Base-by-base conservation (phyloP, 345 rosid genomes). In the Chamaenerion angustifolium region DNA sequence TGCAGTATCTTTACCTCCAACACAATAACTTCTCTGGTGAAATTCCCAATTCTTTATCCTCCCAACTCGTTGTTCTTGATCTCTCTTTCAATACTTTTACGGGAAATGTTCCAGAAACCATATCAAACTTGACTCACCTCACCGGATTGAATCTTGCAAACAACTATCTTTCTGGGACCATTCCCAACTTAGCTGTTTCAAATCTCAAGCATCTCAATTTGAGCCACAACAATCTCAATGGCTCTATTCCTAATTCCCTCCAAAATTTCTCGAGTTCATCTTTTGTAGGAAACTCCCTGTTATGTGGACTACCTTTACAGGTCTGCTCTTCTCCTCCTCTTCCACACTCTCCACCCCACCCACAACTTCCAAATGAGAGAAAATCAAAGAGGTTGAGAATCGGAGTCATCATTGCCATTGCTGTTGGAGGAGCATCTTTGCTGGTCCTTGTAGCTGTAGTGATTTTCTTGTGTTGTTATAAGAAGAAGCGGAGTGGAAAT, bases 11-110 rank as follows among this genome's bases (percentile, higher is more conserved):
- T 37, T 80, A 64, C 71, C 89, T 92, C 61, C 96, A 92, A 46
- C 58, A 66, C 41, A 92, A 92, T 75, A 80, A 80, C 69, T 72
- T 92, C 56, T 84, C 98, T 10, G 89, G 95, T 12, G 45, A 59
- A 27, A 74, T 92, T 37, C 96, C 96, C 43, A 63, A 76, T 31
- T 31, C 37, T 7, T 54, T 64, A 11, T 65, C 76, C 48, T 68
- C 96, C 31, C 62, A 69, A 57, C 77, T 87, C 58, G 51, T 49
- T 41, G 74, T 71, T 50, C 75, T 87, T 49, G 96, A 87, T 66
- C 80, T 92, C 51, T 87, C 96, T 49, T 68, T 66, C 69, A 92
- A 92, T 67, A 69, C 74, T 52, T 65, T 92, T 12, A 51, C 83
- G 0, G 96, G 96, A 19, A 65, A 19, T 49, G 77, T 92, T 60